These are phyloP conservation scores for Harringtonia aguacate DNA, from an alignment of 2,329 filamentous ascomycete genomes.

Conservation along the genomic window DNA sequence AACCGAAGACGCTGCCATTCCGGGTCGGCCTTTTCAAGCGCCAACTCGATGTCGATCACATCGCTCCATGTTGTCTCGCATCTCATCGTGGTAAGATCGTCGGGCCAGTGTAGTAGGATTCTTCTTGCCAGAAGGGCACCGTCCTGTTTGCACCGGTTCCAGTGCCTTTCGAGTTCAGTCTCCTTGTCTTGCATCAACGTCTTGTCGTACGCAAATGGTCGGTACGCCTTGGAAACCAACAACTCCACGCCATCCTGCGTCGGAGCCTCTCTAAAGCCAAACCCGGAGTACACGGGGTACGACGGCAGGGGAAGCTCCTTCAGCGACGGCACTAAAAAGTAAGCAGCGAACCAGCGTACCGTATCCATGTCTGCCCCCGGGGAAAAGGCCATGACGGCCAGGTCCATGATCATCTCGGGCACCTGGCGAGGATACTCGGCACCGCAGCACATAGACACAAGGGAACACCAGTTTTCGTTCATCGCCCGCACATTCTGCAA, in stretches of 20 bases:
- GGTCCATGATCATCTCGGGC: conserved; percentile 14
- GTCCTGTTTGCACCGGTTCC: not conserved
- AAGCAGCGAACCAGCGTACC: conserved; percentile 28
- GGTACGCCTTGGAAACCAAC: not conserved
- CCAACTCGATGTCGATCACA: conserved; percentile 25
- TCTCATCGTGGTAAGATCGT: not conserved
- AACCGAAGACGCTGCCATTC: conserved; percentile 37
- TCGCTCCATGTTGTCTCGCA: not conserved
- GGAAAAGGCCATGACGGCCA: conserved; percentile 16
- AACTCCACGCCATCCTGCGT: not conserved
- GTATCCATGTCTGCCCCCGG: conserved; percentile 14
- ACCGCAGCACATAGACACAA: conserved; percentile 12
- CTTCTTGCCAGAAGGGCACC: not conserved
- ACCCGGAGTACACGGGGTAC: not conserved
- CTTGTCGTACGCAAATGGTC: not conserved
- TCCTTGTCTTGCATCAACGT: not conserved
- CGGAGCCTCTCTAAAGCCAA: conserved; percentile 2
- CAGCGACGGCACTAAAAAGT: conserved; percentile 28
- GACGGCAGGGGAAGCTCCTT: conserved; percentile 22
- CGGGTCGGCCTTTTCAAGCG: conserved; percentile 25
- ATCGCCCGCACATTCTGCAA: too few relatives aligned
- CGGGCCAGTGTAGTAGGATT: not conserved
- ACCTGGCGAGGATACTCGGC: not conserved
- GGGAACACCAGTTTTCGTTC: conserved; percentile 14
- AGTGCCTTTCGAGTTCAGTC: not conserved